Evolutionary conservation across 352 stramenopile genomes (phyloP), one percentile per base, ranked within the genome.

Genomic region (Aphanomyces euteiches): DNA sequence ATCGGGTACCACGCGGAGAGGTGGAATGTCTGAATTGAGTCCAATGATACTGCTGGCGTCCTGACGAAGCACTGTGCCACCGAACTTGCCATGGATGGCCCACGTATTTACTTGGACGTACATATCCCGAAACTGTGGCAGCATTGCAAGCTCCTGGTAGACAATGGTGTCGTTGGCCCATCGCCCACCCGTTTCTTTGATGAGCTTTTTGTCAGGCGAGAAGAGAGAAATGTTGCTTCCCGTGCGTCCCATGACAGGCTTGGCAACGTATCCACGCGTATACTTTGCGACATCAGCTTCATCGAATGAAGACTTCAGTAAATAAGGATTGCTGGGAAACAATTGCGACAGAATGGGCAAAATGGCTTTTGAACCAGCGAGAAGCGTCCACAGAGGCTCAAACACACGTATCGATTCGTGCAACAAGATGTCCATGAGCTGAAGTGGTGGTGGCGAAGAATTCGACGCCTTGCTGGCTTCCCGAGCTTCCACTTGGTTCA

Each of bases 51-150:
- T 63, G 5, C 17, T 50, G 19, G 43, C 47, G 54, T 70, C 64
- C 21, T 70, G 64, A 50, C 64, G 64, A 10, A 70, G 48, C 19
- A 70, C 64, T 10, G 47, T 61, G 64, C 64, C 64, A 41, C 64
- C 64, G 40, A 70, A 70, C 7, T 2, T 7, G 64, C 64, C 64
- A 34, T 70, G 21, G 64, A 70, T 70, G 1, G 64, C 64, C 64
- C 64, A 70, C 19, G 64, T 70, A 41, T 70, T 70, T 1, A 70
- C 64, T 70, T 70, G 64, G 39, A 70, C 64, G 40, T 56, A 70
- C 37, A 63, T 41, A 37, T 47, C 47, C 3, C 61, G 59, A 36
- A 50, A 70, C 47, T 70, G 21, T 3, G 64, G 64, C 15, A 70
- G 54, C 64, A 70, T 70, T 21, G 64, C 64, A 10, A 70, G 64